Evolutionary conservation across 257 asterid species (phyloP).

Genomic region (Jaltomata sinuosa): DNA sequence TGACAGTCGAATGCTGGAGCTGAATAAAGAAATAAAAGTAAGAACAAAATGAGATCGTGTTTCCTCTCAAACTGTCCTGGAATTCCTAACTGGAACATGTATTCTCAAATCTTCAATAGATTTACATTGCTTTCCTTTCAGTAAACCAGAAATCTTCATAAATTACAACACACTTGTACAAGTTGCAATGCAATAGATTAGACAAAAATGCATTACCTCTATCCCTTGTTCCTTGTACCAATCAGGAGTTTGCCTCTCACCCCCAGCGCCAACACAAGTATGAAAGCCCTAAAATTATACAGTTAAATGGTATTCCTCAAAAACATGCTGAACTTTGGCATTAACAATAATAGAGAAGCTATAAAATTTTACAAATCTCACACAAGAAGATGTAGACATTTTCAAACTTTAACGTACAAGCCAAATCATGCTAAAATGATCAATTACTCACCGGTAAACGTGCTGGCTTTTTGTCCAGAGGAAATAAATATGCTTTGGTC

Average conservation of each 20-base stretch:
- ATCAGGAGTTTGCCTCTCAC: constrained; percentile 95
- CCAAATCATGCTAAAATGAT: background rate
- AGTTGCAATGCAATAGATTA: background rate
- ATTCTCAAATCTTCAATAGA: background rate
- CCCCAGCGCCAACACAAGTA: constrained; percentile 92
- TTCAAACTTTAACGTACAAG: background rate
- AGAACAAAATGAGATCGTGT: background rate
- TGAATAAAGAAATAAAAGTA: background rate
- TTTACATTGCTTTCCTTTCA: background rate
- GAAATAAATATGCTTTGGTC: constrained; percentile 84
- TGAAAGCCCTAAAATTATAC: constrained; percentile 65
- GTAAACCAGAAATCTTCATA: background rate
- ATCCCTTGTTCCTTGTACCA: constrained; percentile 98
- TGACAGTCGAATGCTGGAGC: background rate
- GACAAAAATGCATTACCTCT: constrained; percentile 44
- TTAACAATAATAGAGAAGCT: background rate
- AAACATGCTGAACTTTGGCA: background rate
- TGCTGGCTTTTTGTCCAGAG: constrained; percentile 88
- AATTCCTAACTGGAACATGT: background rate
- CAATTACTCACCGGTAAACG: constrained; percentile 69
- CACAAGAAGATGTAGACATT: background rate
- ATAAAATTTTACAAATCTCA: background rate
- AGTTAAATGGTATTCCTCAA: background rate
- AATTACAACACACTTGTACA: background rate
- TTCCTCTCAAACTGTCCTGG: background rate